Evolutionary conservation across 441 rosid species (phyloP).

Genomic region (Populus hybrid): DNA sequence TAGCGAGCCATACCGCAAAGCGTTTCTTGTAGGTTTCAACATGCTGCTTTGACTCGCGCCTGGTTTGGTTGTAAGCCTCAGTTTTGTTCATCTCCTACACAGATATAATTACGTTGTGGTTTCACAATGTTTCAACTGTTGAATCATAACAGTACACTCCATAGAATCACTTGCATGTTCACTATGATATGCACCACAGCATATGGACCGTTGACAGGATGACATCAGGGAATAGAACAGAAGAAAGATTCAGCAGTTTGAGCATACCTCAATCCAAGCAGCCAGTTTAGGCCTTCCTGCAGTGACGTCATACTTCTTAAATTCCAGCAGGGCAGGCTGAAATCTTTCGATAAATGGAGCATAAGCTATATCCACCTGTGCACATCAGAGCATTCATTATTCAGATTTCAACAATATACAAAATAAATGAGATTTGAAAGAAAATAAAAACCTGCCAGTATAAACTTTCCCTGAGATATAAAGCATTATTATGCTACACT

Average conservation of each 20-base stretch:
- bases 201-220: neutral
- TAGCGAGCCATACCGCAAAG: conserved; percentile 28
- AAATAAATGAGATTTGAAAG: neutral
- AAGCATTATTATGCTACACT: neutral
- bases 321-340: conserved; percentile 45
- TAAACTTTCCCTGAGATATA: neutral
- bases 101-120: no score
- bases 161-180: neutral
- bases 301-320: conserved; percentile 52
- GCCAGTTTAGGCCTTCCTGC: conserved; percentile 62
- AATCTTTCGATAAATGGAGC: conserved; percentile 72
- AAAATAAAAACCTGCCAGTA: neutral
- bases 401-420: neutral
- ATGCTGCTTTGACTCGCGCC: conserved; percentile 50
- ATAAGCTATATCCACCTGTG: conserved; percentile 70
- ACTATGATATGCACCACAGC: neutral
- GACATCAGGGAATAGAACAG: neutral
- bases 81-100: conserved; percentile 63
- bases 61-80: conserved; percentile 63
- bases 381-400: neutral
- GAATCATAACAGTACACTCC: neutral
- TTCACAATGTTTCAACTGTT: neutral
- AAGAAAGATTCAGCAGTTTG: neutral
- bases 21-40: conserved; percentile 63
- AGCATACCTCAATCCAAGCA: conserved; percentile 68